Base-by-base conservation (phyloP, 345 rosid species). In the Eucalyptus curtisii region DNA sequence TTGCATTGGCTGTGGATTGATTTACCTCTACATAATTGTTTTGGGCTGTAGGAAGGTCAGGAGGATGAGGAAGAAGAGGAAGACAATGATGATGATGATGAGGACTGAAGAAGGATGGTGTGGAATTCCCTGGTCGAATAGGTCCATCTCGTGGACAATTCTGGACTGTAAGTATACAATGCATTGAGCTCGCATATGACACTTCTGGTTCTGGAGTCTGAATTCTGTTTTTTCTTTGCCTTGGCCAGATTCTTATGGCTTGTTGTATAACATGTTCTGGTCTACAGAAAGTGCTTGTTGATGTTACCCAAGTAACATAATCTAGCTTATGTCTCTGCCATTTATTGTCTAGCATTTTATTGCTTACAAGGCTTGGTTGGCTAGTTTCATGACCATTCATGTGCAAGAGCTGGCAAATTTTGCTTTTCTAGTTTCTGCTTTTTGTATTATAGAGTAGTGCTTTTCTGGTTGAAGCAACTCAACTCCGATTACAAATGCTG, bases 41-140 rank as follows among this genome's bases (percentile, higher is more conserved):
- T 13, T 64, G 71, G 71, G 71, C 71, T 64, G 15, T 42, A 87
- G 94, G 89, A 87, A 88, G 89, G 59, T 7, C 79, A 91, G 6
- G 90, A 90, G 45, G 88, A 90, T 4, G 91, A 92, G 45, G 94
- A 90, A 5, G 95, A 89, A 5, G 93, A 89, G 3, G 95, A 88
- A 0, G 94, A 89, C 0, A 92, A 92, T 0, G 91, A 89, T 0
- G 94, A 92, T 0, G 91, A 91, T 0, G 93, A 91, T 0, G 92
- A 94, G 57, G 92, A 81, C 50, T 87, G 53, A 87, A 87, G 49
- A 31, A 91, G 88, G 47, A 49, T 15, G 52, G 81, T 9, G 71
- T 64, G 71, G 71, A 30, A 64, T 17, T 64, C 71, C 71, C 33
- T 64, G 66, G 37, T 64, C 4, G 19, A 64, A 64, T 64, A 30